phyloP scores from a whole-genome alignment of 495 filamentous ascomycete species.

The Tuber microsphaerosporum region DNA sequence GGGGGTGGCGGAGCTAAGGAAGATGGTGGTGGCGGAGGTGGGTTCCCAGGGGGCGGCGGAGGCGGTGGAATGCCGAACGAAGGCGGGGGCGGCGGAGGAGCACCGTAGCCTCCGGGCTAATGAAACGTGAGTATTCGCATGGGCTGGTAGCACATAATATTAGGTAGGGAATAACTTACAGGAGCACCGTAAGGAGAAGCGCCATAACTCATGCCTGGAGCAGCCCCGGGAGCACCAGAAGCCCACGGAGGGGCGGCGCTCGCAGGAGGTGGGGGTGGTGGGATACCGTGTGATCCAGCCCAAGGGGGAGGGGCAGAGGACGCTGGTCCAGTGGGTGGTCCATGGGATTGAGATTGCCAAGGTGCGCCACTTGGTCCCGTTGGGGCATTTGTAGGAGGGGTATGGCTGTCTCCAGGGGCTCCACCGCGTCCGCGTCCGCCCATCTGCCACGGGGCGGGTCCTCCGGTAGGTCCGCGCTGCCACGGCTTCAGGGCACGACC shows the following conservation, averaged over 20 bases:
- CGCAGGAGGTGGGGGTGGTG: slow-evolving; percentile 30
- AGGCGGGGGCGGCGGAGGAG: slow-evolving; percentile 35
- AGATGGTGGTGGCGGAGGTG: slow-evolving; percentile 35
- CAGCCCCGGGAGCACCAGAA: slow-evolving; percentile 37
- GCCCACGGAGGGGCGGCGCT: slow-evolving; percentile 33
- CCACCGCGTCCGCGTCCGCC: slow-evolving; percentile 32
- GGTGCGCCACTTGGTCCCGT: slow-evolving; percentile 36
- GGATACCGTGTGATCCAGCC: slow-evolving; percentile 29
- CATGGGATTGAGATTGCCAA: slow-evolving; percentile 46
- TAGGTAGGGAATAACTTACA: slow-evolving; percentile 20
- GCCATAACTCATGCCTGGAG: slow-evolving; percentile 41
- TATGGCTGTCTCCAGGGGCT: slow-evolving; percentile 33
- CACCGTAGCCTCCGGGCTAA: slow-evolving; percentile 39
- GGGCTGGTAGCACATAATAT: background rate
- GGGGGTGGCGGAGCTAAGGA: slow-evolving; percentile 31
- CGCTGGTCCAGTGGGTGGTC: slow-evolving; percentile 38
- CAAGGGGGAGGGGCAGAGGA: slow-evolving; percentile 29
- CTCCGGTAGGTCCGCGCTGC: slow-evolving; percentile 83
- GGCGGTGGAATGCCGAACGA: slow-evolving; percentile 35
- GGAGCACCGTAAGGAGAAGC: slow-evolving; percentile 36
- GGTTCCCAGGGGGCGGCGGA: slow-evolving; percentile 32
- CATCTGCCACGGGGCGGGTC: slow-evolving; percentile 67
- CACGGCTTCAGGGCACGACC: slow-evolving; percentile 66
- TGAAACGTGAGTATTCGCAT: slow-evolving; percentile 13
- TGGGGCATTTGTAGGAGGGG: slow-evolving; percentile 35